Conservation (phyloP, 1,284 basidiomycete species). For the Cryptococcus sp. region DNA sequence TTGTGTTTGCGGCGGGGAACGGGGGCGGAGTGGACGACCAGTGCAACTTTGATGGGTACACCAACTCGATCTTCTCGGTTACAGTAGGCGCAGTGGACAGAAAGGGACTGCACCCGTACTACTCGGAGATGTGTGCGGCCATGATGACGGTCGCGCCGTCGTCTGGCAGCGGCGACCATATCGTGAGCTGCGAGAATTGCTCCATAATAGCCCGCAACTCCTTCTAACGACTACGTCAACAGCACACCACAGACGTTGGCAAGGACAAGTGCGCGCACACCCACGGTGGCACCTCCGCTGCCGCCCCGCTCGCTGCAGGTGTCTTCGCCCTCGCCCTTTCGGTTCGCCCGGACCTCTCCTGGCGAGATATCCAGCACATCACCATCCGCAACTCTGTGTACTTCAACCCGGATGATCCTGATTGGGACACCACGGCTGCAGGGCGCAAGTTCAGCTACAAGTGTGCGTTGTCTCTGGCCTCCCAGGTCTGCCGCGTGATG, state of each 20-base stretch:
- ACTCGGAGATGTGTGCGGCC: slow-evolving; percentile 94
- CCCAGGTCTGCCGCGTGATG: too few relatives aligned
- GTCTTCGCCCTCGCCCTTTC: slow-evolving; percentile 84
- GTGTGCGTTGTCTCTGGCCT: slow-evolving; percentile 54
- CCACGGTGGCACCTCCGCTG: slow-evolving; percentile 96
- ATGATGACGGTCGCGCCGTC: slow-evolving; percentile 96
- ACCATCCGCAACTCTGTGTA: slow-evolving; percentile 72
- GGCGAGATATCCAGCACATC: slow-evolving; percentile 95
- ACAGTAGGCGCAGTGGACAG: slow-evolving; percentile 93
- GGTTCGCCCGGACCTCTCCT: slow-evolving; percentile 82
- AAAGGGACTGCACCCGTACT: slow-evolving; percentile 90
- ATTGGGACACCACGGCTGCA: slow-evolving; percentile 83
- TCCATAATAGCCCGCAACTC: not conserved
- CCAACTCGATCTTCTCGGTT: slow-evolving; percentile 94
- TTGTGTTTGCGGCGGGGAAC: slow-evolving; percentile 97
- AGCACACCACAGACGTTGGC: slow-evolving; percentile 94
- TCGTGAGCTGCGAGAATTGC: slow-evolving; percentile 58
- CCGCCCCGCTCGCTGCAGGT: slow-evolving; percentile 91
- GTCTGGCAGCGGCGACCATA: slow-evolving; percentile 89
- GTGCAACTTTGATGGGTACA: slow-evolving; percentile 99
- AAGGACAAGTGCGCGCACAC: slow-evolving; percentile 73
- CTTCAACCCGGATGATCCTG: slow-evolving; percentile 85
- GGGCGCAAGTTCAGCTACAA: slow-evolving; percentile 92
- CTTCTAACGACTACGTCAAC: slow-evolving; percentile 1
- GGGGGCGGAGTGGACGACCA: slow-evolving; percentile 89